Base-by-base conservation (phyloP, 2,329 filamentous ascomycete genomes). In the Cladosporium sp. region DNA sequence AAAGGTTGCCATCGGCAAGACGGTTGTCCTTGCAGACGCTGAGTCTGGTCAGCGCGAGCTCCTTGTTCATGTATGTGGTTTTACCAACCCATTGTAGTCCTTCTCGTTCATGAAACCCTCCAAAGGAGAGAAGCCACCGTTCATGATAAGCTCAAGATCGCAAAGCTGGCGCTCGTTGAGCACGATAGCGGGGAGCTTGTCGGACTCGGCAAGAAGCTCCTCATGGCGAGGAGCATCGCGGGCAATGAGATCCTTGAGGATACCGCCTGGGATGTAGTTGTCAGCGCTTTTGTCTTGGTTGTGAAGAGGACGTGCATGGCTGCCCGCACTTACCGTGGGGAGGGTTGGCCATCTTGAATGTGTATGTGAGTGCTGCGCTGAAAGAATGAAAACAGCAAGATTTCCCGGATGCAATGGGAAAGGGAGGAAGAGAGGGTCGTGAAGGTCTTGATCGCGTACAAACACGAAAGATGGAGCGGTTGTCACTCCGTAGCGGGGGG, bases 71-170 rank as follows among this genome's bases (percentile, higher is more conserved):
- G 30, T 6, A 20, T 19, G n/a, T n/a, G 28, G 25, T 12, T 12
- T 6, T 8, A 55, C 83, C 67, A 84, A 93, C 90, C 89, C 87
- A 77, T 96, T 89, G 82, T 96, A 99, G 78, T 99, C 94, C 78
- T 91, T 88, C 82, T 99, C 87, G 76, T 85, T 96, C 89, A 99
- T 88, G 82, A 99, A 99, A 71, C 92, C 94, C 85, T 99, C 93
- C 40, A 99, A 85, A 60, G 94, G 94, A 65, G 92, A 97, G 82
- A 99, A 99, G 66, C 94, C 94, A 74, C 94, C 94, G 76, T 92
- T 97, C 76, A 99, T 87, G 72, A 99, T 92, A 77, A 99, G 80
- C 79, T 99, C 94, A 67, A 99, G 84, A 83, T 99, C 94, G 79
- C 94, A 99, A 51, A 99, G 87, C 79, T 99, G 94, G 71, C 94